Conservation (phyloP, 2,329 filamentous ascomycete genomes). For the Raffaelea albimanens region DNA sequence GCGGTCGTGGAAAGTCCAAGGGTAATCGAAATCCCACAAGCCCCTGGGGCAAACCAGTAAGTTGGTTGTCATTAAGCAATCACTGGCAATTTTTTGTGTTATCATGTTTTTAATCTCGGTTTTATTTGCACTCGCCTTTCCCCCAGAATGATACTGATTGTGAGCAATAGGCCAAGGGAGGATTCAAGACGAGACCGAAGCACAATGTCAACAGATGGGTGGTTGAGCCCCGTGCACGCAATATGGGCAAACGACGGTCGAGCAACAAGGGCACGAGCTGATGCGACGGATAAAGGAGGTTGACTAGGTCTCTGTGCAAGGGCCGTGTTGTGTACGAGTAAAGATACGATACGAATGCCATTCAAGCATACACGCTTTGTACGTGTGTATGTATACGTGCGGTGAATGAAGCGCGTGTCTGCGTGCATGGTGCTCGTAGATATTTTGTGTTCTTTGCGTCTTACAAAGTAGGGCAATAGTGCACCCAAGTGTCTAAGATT, state of each 20-base stretch:
- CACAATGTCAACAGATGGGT: conserved; percentile 88
- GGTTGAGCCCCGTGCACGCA: conserved; percentile 71
- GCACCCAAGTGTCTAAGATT: too few relatives aligned
- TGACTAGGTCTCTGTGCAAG: not conserved
- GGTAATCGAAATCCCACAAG: conserved; percentile 91
- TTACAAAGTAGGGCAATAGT: too few relatives aligned
- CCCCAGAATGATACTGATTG: conserved; percentile 20
- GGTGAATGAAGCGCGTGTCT: too few relatives aligned
- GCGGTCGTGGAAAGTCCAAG: conserved; percentile 98
- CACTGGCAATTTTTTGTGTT: too few relatives aligned
- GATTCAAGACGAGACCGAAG: conserved; percentile 85
- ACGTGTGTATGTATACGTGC: too few relatives aligned
- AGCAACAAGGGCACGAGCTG: conserved; percentile 41
- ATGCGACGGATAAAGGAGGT: not conserved
- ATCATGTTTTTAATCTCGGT: too few relatives aligned
- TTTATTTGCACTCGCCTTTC: not conserved
- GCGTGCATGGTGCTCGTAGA: too few relatives aligned
- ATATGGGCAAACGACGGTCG: conserved; percentile 82
- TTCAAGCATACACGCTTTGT: too few relatives aligned
- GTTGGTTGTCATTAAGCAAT: conserved; percentile 35
- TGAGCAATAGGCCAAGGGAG: conserved; percentile 57
- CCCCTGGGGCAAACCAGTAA: conserved; percentile 91
- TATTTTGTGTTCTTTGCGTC: too few relatives aligned
- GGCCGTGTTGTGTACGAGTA: too few relatives aligned
- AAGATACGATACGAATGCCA: too few relatives aligned